Evolutionary conservation across 73 alveolate genomes (phyloP).

Genomic region (Stentor coeruleus): DNA sequence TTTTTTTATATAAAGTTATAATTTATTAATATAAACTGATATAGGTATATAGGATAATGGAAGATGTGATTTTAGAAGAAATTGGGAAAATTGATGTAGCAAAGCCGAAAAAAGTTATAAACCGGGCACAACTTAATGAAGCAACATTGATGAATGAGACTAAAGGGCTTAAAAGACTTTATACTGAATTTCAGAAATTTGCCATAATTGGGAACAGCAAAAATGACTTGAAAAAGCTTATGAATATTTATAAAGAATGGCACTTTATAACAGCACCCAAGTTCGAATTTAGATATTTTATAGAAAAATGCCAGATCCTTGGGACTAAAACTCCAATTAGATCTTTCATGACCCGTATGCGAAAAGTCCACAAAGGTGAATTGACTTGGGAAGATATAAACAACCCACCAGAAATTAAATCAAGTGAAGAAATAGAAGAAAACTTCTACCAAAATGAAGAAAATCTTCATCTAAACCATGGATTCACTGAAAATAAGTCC

Average conservation of each 20-base stretch:
- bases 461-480: too few species aligned
- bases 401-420: too few species aligned
- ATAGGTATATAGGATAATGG: too few species aligned
- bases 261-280: background rate
- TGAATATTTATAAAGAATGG: background rate
- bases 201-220: background rate
- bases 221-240: background rate
- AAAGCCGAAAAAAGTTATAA: background rate
- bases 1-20: too few species aligned
- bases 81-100: too few species aligned
- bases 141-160: background rate
- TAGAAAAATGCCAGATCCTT: slow-evolving; percentile 15
- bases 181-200: background rate
- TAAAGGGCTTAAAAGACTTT: slow-evolving; percentile 17
- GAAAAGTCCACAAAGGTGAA: background rate
- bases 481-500: too few species aligned
- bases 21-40: too few species aligned
- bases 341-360: background rate
- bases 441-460: too few species aligned
- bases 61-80: too few species aligned
- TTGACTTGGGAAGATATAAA: background rate
- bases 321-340: slow-evolving; percentile 12
- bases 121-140: background rate
- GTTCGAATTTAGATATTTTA: slow-evolving; percentile 7
- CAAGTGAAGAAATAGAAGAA: too few species aligned